Percentiles rank a stretch among this genome's conserved stretches.
Conservation (phyloP, 169 alveolate species). For the Eimeria falciformis region DNA sequence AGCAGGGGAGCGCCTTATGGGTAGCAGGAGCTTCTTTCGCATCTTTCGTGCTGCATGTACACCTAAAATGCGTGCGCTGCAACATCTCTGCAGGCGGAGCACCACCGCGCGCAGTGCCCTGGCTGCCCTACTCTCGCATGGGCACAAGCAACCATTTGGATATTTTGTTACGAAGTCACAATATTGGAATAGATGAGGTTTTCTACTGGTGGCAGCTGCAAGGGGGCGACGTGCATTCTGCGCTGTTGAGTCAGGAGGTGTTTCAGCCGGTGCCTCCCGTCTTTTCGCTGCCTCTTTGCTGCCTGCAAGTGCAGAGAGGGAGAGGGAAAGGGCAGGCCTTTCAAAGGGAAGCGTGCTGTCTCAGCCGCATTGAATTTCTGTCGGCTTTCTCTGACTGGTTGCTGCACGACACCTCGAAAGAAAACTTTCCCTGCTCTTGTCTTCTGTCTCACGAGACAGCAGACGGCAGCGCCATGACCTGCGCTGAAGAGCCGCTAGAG, state of each 20-base stretch:
- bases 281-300: slow-evolving; percentile 63
- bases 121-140: slow-evolving; percentile 43
- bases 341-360: neutral
- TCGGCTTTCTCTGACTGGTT: slow-evolving; percentile 19
- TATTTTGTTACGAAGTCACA: slow-evolving; percentile 10
- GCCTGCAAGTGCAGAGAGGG: slow-evolving; percentile 1
- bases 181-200: slow-evolving; percentile 53
- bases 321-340: neutral
- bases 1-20: neutral
- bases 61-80: neutral
- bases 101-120: slow-evolving; percentile 1
- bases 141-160: neutral
- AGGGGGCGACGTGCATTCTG: slow-evolving; percentile 61
- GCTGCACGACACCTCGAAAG: too few relatives aligned
- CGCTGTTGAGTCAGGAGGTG: slow-evolving; percentile 29
- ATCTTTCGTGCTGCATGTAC: neutral
- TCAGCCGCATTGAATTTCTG: slow-evolving; percentile 15
- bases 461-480: neutral
- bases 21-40: neutral
- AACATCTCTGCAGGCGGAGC: neutral
- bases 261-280: slow-evolving; percentile 55
- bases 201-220: slow-evolving; percentile 77
- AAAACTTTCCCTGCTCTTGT: too few relatives aligned
- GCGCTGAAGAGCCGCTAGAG: neutral
- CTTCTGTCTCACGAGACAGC: neutral